Conservation (phyloP, 257 asterid genomes). For the Lantana camara region DNA sequence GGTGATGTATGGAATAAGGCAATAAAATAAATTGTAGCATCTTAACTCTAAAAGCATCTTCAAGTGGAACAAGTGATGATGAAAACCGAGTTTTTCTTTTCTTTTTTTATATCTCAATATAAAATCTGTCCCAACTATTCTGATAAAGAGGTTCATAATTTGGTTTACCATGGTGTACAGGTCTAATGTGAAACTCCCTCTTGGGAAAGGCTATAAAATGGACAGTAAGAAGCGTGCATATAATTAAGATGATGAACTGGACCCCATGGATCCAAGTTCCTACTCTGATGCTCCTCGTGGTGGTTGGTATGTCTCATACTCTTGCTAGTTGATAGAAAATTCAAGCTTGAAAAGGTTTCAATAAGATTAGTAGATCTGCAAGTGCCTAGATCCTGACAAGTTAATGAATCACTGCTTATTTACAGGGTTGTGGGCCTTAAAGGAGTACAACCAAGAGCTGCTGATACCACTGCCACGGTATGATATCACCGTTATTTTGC, state of each 20-base stretch:
- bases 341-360: constrained; percentile 17
- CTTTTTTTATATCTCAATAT: constrained; percentile 1
- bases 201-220: constrained; percentile 67
- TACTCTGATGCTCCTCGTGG: constrained; percentile 99
- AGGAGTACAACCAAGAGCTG: constrained; percentile 99
- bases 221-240: constrained; percentile 72
- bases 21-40: neutral
- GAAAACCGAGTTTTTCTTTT: neutral
- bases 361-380: no score
- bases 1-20: constrained; percentile 36
- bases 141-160: no score
- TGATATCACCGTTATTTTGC: constrained; percentile 20
- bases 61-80: no score
- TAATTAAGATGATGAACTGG: constrained; percentile 86
- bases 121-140: no score
- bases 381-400: no score
- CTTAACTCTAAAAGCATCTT: no score
- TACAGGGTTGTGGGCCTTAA: constrained; percentile 99
- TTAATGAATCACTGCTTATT: constrained; percentile 26
- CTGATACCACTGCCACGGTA: constrained; percentile 98
- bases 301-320: constrained; percentile 69
- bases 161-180: constrained; percentile 41
- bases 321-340: neutral
- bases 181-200: constrained; percentile 78
- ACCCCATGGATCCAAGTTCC: constrained; percentile 99